Percentiles rank a stretch among this genome's conserved stretches.
These are phyloP conservation scores for Phaeosphaeria sp. DNA, from an alignment of 2,329 filamentous ascomycete genomes.

Conservation along the genomic window DNA sequence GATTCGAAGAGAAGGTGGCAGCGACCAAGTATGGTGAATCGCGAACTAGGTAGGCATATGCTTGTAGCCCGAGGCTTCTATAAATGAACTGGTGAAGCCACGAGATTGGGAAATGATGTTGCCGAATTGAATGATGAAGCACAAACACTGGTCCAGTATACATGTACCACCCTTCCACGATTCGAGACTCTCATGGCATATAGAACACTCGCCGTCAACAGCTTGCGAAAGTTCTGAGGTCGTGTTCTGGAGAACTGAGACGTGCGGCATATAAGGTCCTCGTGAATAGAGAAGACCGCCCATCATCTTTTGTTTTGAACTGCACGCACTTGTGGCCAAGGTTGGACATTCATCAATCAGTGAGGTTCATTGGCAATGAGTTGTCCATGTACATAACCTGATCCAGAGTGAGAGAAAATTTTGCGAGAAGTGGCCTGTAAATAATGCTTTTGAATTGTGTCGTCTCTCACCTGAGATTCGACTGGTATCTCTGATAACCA, in stretches of 20 bases:
- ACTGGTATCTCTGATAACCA: constrained; percentile 7
- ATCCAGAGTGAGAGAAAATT: too few species aligned
- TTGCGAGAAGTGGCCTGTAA: neutral
- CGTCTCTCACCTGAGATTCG: constrained; percentile 3
- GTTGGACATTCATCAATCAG: neutral
- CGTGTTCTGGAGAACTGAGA: constrained; percentile 13
- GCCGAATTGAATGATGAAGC: too few species aligned
- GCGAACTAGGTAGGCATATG: too few species aligned
- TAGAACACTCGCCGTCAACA: constrained; percentile 12
- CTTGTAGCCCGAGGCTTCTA: too few species aligned
- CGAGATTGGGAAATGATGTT: too few species aligned
- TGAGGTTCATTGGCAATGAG: neutral
- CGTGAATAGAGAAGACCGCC: constrained; percentile 18
- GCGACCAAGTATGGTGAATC: too few species aligned
- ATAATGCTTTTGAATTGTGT: neutral
- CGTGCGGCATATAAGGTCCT: constrained; percentile 18
- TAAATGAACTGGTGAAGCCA: too few species aligned
- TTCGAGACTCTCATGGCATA: constrained; percentile 14
- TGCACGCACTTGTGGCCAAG: constrained; percentile 6
- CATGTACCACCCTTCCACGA: neutral
- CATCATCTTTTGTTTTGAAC: constrained; percentile 3
- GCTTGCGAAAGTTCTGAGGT: constrained; percentile 12
- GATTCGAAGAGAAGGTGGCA: too few species aligned
- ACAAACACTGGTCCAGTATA: too few species aligned
- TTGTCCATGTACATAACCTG: neutral